These are phyloP conservation scores for Catunica adiposa DNA, from an alignment of 2,329 filamentous ascomycete species.

Conservation along the genomic window DNA sequence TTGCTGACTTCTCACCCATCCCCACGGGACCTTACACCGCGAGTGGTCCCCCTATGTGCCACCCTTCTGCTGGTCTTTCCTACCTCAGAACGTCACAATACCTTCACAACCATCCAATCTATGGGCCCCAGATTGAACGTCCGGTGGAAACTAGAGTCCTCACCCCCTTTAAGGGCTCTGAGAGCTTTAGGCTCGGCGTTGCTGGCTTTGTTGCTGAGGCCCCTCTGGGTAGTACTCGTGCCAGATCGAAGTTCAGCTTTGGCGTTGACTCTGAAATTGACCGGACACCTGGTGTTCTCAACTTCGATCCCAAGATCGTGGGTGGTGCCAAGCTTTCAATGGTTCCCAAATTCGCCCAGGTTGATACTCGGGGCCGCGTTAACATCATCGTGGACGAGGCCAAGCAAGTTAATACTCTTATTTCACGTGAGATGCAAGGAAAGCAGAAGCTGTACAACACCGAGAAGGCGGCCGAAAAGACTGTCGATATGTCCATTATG, in stretches of 20 bases:
- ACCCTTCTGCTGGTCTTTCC: constrained; percentile 46
- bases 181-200: constrained; percentile 32
- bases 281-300: constrained; percentile 11
- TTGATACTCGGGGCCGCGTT: constrained; percentile 36
- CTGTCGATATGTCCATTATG: not conserved
- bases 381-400: constrained; percentile 28
- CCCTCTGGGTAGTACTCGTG: constrained; percentile 27
- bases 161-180: constrained; percentile 25
- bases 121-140: constrained; percentile 39
- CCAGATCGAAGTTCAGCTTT: constrained; percentile 19
- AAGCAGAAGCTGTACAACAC: constrained; percentile 20
- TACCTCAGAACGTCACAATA: constrained; percentile 40
- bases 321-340: constrained; percentile 42
- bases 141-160: constrained; percentile 37
- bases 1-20: constrained; percentile 5
- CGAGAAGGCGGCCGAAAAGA: constrained; percentile 15
- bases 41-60: constrained; percentile 40
- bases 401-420: constrained; percentile 23
- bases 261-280: constrained; percentile 14
- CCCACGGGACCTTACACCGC: constrained; percentile 29
- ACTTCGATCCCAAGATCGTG: constrained; percentile 28
- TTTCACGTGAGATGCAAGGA: constrained; percentile 21
- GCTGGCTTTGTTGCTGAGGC: constrained; percentile 36
- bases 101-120: constrained; percentile 43
- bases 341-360: constrained; percentile 26